A percentile compares a stretch with the other conserved stretches of the same genome.
phyloP scores from a whole-genome alignment of 345 rosid genomes.

The Jatropha curcas region DNA sequence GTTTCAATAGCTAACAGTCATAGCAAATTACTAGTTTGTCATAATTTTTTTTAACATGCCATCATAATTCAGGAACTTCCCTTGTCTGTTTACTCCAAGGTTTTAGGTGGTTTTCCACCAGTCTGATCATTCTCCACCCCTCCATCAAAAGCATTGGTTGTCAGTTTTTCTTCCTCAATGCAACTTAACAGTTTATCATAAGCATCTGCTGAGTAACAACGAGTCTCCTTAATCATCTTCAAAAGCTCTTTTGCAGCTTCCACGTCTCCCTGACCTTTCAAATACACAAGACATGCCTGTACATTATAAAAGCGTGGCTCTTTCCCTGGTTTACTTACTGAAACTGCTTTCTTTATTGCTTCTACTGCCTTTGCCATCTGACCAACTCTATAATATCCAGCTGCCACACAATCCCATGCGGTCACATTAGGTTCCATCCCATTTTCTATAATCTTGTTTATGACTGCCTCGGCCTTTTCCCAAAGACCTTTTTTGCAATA shows the following conservation, averaged over 20 bases:
- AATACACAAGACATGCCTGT: slow-evolving; percentile 25
- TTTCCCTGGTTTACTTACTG: slow-evolving; percentile 23
- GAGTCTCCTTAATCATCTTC: slow-evolving; percentile 10
- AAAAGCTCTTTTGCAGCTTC: slow-evolving; percentile 22
- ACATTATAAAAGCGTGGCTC: slow-evolving; percentile 16
- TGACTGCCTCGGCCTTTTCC: slow-evolving; percentile 55
- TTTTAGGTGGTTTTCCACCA: background rate
- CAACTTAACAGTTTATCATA: background rate
- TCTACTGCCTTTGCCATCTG: slow-evolving; percentile 50
- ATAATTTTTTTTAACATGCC: no score
- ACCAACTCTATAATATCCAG: slow-evolving; percentile 34
- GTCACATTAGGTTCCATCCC: slow-evolving; percentile 32
- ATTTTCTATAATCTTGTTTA: slow-evolving; percentile 31
- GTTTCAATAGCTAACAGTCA: no score
- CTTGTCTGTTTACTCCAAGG: slow-evolving; percentile 5
- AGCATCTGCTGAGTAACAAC: background rate
- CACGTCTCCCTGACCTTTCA: slow-evolving; percentile 25
- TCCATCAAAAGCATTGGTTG: background rate
- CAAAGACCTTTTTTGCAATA: slow-evolving; percentile 49
- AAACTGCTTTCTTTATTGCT: slow-evolving; percentile 39
- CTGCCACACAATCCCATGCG: slow-evolving; percentile 46
- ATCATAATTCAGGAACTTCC: background rate
- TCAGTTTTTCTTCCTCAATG: background rate
- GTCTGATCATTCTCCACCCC: slow-evolving; percentile 4
- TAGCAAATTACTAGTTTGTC: no score